Base-by-base conservation (phyloP, 2,329 filamentous ascomycete species). In the Chaetomiaceae sp. region DNA sequence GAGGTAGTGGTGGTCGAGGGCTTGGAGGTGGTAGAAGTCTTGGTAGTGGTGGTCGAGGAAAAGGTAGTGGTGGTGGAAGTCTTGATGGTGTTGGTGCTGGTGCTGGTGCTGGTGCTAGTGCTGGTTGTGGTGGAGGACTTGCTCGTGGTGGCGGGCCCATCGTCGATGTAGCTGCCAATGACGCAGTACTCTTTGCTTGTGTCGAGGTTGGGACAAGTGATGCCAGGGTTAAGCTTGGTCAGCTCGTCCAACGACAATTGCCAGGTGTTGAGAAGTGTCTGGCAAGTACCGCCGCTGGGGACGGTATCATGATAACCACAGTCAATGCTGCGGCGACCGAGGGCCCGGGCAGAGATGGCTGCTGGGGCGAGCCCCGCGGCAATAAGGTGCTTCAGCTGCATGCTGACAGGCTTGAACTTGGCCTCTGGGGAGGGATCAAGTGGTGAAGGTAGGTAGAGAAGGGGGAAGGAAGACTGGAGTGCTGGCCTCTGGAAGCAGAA, bases 171-270 rank as follows among this genome's bases (percentile, higher is more conserved):
- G 23, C 23, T 25, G 7, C 55, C 57, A 2, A 53, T 14, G 7
- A 57, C 53, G 27, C 53, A 58, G 41, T 57, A 60, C 27, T 25
- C 16, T 37, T 47, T 39, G 48, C 42, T 43, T 1, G 35, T 14
- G 9, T 38, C 39, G 16, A 58, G 49, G 5, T 6, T 12, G 3
- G 58, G 50, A 31, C 56, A 60, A 19, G 10, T 23, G 10, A 45
- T 48, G 2, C 44, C 46, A 2, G 58, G 58, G 48, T 60, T 60
- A 23, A 58, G 34, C 13, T 38, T 33, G n/a, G 34, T 25, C 13
- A 60, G 48, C 8, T 45, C 40, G 16, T 51, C 44, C 9, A 51
- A 16, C 1, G 49, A 37, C 8, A 53, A 20, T 5, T 46, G 49
- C 56, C 53, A 60, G n/a, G 14, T 25, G 16, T 17, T 13, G 16